phyloP scores from a whole-genome alignment of 495 filamentous ascomycete genomes.

The Hyaloscypha hepaticicola region DNA sequence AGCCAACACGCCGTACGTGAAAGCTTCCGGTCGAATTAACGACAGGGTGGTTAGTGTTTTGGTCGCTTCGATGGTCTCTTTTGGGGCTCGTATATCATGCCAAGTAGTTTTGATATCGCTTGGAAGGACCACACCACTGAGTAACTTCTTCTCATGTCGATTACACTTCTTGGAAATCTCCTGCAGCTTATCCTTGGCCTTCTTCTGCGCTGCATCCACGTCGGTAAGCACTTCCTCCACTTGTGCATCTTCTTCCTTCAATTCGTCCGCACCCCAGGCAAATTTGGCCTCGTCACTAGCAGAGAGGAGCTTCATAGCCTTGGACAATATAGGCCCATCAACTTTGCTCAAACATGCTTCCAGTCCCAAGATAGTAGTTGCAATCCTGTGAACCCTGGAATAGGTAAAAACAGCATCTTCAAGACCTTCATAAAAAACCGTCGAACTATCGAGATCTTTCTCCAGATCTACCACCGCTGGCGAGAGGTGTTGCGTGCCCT shows the following conservation, averaged over 20 bases:
- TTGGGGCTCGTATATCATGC: constrained; percentile 73
- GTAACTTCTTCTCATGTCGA: constrained; percentile 75
- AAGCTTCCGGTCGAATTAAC: constrained; percentile 86
- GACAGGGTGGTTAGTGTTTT: constrained; percentile 89
- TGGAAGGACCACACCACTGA: constrained; percentile 79
- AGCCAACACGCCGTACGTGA: constrained; percentile 90
- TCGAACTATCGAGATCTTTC: constrained; percentile 32
- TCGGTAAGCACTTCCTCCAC: neutral
- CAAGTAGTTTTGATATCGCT: constrained; percentile 84
- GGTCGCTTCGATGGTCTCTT: constrained; percentile 81
- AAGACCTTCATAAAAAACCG: constrained; percentile 38
- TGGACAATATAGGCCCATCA: constrained; percentile 21
- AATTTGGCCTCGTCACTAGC: constrained; percentile 46
- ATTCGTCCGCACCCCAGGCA: constrained; percentile 39
- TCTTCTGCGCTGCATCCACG: constrained; percentile 14
- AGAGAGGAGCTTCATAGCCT: constrained; percentile 44
- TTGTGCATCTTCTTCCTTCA: constrained; percentile 32
- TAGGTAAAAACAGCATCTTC: constrained; percentile 57
- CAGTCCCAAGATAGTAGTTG: constrained; percentile 57
- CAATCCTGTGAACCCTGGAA: constrained; percentile 60
- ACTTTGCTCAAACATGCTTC: constrained; percentile 12
- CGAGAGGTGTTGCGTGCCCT: constrained; percentile 14
- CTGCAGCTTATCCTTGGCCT: constrained; percentile 24
- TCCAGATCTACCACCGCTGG: constrained; percentile 26
- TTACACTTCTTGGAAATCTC: constrained; percentile 49